Percentiles rank a stretch among this genome's conserved stretches.
Evolutionary conservation across 257 asterid genomes (phyloP).

Genomic region (Marsdenia floribunda): DNA sequence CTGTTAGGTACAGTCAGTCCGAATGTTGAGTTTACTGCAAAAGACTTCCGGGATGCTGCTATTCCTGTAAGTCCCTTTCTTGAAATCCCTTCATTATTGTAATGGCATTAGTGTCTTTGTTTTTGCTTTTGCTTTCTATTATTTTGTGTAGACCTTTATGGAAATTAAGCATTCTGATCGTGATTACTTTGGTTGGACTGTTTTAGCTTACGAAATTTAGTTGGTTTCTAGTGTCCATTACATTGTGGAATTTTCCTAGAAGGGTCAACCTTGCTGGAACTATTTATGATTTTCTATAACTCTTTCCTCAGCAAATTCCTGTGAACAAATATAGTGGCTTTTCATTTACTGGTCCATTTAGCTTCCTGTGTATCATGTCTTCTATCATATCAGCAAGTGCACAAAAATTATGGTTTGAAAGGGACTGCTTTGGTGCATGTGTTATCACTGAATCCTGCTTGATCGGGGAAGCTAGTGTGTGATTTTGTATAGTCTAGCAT

Average conservation of each 20-base stretch:
- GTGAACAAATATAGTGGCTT: not conserved
- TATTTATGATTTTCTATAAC: not conserved
- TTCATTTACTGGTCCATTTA: no score
- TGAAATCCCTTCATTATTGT: no score
- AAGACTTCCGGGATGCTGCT: constrained; percentile 76
- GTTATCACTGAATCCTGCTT: not conserved
- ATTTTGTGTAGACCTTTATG: not conserved
- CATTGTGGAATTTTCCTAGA: no score
- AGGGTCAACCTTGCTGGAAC: no score
- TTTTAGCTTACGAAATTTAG: not conserved
- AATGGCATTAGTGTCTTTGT: not conserved
- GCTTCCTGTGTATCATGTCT: not conserved
- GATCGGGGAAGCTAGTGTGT: not conserved
- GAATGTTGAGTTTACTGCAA: constrained; percentile 68
- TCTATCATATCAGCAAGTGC: not conserved
- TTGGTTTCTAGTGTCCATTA: not conserved
- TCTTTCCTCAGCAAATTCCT: not conserved
- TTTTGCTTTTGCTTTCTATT: not conserved
- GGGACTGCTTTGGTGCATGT: not conserved
- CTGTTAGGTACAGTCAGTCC: constrained; percentile 75
- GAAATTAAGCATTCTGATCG: not conserved
- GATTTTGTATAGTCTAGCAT: not conserved
- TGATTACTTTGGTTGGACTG: not conserved
- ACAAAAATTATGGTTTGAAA: not conserved
- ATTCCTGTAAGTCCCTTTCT: constrained; percentile 44